These are phyloP conservation scores for Aspergillus biplanus DNA, from an alignment of 495 filamentous ascomycete genomes.

Conservation along the genomic window DNA sequence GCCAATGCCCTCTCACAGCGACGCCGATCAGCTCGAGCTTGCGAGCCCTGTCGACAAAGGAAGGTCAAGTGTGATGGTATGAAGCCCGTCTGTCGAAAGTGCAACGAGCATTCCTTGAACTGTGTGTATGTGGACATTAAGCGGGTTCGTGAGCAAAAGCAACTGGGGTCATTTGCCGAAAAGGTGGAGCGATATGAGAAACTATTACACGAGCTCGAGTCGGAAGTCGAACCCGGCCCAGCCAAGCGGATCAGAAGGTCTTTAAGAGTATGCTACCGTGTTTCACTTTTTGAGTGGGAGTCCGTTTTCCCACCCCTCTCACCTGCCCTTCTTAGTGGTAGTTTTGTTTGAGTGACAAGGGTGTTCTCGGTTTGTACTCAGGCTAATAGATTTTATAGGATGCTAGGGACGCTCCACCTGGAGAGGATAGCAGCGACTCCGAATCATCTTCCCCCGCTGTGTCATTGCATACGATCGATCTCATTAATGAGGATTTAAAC, in stretches of 20 bases:
- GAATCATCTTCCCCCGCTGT: slow-evolving; percentile 48
- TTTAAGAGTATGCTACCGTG: slow-evolving; percentile 33
- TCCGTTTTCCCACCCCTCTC: no score
- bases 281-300: neutral
- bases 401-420: neutral
- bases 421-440: slow-evolving; percentile 24
- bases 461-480: slow-evolving; percentile 61
- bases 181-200: slow-evolving; percentile 52
- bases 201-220: slow-evolving; percentile 41
- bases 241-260: slow-evolving; percentile 39
- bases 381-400: slow-evolving; percentile 14
- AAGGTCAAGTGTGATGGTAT: slow-evolving; percentile 64
- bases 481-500: slow-evolving; percentile 62
- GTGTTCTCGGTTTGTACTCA: neutral
- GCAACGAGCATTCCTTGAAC: slow-evolving; percentile 47
- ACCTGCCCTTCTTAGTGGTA: neutral
- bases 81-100: slow-evolving; percentile 58
- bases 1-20: slow-evolving; percentile 19
- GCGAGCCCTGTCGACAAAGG: slow-evolving; percentile 72
- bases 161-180: slow-evolving; percentile 40
- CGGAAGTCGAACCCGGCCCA: slow-evolving; percentile 32
- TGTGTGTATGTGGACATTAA: slow-evolving; percentile 62
- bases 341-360: no score
- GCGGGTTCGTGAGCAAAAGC: slow-evolving; percentile 59
- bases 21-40: slow-evolving; percentile 57